phyloP scores from a whole-genome alignment of 2,329 filamentous ascomycete genomes.

The Alternaria triticina region DNA sequence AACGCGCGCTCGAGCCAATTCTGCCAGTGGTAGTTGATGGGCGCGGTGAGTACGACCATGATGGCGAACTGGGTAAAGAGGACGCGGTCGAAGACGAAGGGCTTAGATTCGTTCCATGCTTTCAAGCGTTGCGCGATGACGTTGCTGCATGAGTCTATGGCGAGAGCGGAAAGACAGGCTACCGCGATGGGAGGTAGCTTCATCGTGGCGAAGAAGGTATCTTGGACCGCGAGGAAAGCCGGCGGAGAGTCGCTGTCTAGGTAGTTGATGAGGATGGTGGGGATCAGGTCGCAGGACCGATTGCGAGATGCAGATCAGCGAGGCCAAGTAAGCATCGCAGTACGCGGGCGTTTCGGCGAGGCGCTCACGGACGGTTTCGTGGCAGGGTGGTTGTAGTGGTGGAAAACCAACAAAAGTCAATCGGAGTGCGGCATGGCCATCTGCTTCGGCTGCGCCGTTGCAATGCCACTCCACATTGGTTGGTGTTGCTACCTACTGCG shows the following conservation, averaged over 20 bases:
- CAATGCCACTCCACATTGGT: constrained; percentile 11
- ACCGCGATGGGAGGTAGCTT: constrained; percentile 42
- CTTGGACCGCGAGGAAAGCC: background rate
- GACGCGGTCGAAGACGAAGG: constrained; percentile 47
- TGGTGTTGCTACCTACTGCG: constrained; percentile 13
- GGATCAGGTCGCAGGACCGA: background rate
- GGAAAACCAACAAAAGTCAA: background rate
- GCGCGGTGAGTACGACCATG: constrained; percentile 74
- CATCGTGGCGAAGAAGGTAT: constrained; percentile 16
- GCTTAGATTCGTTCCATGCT: constrained; percentile 41
- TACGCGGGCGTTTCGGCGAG: background rate
- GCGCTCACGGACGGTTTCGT: background rate
- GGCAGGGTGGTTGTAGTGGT: background rate
- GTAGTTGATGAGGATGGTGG: background rate
- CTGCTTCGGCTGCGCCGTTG: constrained; percentile 5
- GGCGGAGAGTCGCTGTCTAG: background rate
- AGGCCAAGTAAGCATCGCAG: background rate
- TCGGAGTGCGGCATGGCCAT: constrained; percentile 1
- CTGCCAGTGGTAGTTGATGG: constrained; percentile 89
- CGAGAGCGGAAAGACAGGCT: constrained; percentile 44
- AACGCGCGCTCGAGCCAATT: constrained; percentile 76
- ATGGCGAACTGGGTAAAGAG: constrained; percentile 53
- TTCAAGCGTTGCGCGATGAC: constrained; percentile 46
- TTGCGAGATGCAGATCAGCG: constrained; percentile 5
- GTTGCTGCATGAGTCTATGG: constrained; percentile 47